Conservation (phyloP, 2,329 filamentous ascomycete genomes). For the Neonectria faginata region DNA sequence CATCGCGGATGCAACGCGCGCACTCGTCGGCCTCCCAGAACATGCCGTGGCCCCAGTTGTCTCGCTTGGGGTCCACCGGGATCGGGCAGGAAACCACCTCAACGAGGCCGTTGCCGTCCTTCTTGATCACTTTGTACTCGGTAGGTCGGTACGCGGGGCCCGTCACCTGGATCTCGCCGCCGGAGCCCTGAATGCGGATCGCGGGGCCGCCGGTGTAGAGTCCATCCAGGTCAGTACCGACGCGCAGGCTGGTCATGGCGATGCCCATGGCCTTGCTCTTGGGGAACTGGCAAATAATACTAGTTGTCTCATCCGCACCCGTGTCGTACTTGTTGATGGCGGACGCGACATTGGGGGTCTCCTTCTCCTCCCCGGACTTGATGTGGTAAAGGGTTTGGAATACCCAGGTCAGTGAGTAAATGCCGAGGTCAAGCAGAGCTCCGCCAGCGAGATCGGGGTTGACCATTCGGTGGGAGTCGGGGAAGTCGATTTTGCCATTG, state of each 20-base stretch:
- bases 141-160: constrained; percentile 77
- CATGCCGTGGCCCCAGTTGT: constrained; percentile 79
- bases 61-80: constrained; percentile 60
- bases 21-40: constrained; percentile 90
- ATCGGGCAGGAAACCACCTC: constrained; percentile 67
- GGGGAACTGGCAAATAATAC: constrained; percentile 81
- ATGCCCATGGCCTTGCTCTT: constrained; percentile 76
- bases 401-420: constrained; percentile 91
- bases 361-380: constrained; percentile 74
- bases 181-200: constrained; percentile 83
- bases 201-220: constrained; percentile 71
- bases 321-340: constrained; percentile 80
- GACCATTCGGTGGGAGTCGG: constrained; percentile 79
- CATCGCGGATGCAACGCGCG: constrained; percentile 79
- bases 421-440: constrained; percentile 84
- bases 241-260: constrained; percentile 73
- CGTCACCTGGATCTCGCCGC: constrained; percentile 85
- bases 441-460: constrained; percentile 87
- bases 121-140: constrained; percentile 72
- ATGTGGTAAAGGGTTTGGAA: constrained; percentile 90
- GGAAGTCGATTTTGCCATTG: constrained; percentile 67
- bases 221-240: constrained; percentile 71
- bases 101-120: constrained; percentile 58
- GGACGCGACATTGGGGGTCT: constrained; percentile 74
- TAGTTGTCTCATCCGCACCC: constrained; percentile 82